Conservation (phyloP, 495 filamentous ascomycete species). For the Neurospora sp. region DNA sequence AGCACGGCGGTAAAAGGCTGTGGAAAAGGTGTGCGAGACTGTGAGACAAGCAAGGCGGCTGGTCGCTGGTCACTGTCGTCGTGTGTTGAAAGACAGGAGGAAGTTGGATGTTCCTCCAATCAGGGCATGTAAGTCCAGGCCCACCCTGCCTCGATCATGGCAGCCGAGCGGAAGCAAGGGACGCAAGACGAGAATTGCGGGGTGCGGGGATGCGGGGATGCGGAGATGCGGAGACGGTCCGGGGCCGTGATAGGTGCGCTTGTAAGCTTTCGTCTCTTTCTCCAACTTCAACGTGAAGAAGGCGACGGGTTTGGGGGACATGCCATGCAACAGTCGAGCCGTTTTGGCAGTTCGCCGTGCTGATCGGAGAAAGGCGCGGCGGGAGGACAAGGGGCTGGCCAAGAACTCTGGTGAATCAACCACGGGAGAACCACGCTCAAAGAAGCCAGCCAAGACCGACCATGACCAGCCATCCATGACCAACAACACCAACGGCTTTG, state of each 20-base stretch:
- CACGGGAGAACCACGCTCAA: background rate
- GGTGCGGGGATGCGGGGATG: background rate
- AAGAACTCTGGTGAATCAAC: background rate
- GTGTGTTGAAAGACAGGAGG: background rate
- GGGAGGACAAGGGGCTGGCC: background rate
- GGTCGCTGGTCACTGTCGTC: background rate
- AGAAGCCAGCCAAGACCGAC: background rate
- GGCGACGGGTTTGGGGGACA: background rate
- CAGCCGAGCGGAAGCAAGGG: background rate
- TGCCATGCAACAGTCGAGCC: background rate
- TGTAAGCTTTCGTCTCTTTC: background rate
- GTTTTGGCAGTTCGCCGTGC: background rate
- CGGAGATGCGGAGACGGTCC: background rate
- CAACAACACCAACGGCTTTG: background rate
- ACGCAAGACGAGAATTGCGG: background rate
- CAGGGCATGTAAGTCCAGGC: background rate
- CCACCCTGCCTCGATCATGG: background rate
- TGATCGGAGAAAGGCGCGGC: background rate
- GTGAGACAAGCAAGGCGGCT: background rate
- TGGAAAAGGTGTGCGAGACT: background rate
- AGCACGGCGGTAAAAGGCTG: background rate
- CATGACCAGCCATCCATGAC: background rate
- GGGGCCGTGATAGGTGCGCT: background rate
- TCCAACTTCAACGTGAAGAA: background rate
- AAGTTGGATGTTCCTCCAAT: background rate